Percentiles rank a stretch among this genome's conserved stretches.
These are phyloP conservation scores for Ogataea henricii DNA, from an alignment of 805 yeast genomes.

Conservation along the genomic window DNA sequence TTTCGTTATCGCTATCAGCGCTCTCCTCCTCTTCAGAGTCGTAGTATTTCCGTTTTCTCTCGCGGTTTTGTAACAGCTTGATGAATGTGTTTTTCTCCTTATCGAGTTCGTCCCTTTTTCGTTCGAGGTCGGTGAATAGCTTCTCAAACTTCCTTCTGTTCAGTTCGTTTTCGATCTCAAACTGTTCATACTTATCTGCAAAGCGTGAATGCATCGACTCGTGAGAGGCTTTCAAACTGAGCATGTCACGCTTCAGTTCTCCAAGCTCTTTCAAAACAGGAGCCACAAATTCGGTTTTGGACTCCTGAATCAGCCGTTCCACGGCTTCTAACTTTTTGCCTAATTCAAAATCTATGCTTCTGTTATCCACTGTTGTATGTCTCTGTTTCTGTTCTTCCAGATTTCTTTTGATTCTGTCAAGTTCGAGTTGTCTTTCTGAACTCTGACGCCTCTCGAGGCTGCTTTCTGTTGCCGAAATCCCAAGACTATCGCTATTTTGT, in stretches of 20 bases:
- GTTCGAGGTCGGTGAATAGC: conserved; percentile 27
- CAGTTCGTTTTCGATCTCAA: conserved; percentile 50
- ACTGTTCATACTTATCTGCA: conserved; percentile 67
- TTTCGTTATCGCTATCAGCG: neutral
- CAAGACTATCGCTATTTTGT: neutral
- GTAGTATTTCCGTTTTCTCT: conserved; percentile 15
- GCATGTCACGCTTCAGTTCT: conserved; percentile 25
- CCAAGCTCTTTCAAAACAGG: conserved; percentile 22
- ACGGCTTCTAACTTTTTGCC: conserved; percentile 14
- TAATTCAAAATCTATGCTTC: conserved; percentile 1
- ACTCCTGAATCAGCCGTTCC: conserved; percentile 23
- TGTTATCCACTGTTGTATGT: neutral
- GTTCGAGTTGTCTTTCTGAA: neutral
- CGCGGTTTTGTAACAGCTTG: conserved; percentile 20
- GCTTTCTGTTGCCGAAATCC: neutral
- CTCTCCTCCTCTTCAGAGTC: conserved; percentile 12
- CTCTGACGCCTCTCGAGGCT: neutral
- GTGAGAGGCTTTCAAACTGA: conserved; percentile 27
- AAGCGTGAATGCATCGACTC: conserved; percentile 62
- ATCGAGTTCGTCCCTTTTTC: conserved; percentile 30
- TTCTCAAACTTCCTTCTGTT: conserved; percentile 28
- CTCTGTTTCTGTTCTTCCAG: neutral
- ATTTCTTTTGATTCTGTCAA: conserved; percentile 1
- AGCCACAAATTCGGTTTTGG: conserved; percentile 18
- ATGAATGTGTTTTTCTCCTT: conserved; percentile 30